Evolutionary conservation across 2,329 filamentous ascomycete species (phyloP).

Genomic region (Ophiostoma perfectum): DNA sequence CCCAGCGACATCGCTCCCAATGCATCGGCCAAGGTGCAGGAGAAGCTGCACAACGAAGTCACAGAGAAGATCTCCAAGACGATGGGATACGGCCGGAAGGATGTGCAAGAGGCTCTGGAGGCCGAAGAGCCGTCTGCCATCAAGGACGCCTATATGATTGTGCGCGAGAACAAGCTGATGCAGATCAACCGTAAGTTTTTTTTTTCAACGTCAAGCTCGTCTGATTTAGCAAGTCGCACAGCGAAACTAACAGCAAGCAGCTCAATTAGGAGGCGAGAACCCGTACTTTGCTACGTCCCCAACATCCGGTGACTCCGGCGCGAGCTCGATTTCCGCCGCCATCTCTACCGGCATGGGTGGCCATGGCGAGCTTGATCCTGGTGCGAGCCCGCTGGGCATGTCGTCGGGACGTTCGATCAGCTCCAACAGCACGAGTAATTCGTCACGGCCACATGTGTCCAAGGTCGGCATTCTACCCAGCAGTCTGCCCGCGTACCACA

Average conservation of each 20-base stretch:
- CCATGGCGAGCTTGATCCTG: slow-evolving; percentile 33
- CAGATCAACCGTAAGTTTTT: slow-evolving; percentile 74
- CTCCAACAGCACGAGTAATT: slow-evolving; percentile 44
- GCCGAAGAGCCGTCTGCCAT: slow-evolving; percentile 94
- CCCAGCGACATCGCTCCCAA: slow-evolving; percentile 74
- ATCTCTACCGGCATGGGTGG: slow-evolving; percentile 44
- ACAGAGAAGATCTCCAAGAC: slow-evolving; percentile 95
- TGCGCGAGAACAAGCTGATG: slow-evolving; percentile 97
- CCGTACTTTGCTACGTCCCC: slow-evolving; percentile 43
- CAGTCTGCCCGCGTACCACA: slow-evolving; percentile 84
- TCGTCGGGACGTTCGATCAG: slow-evolving; percentile 51
- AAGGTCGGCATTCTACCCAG: slow-evolving; percentile 90
- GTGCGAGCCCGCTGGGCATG: slow-evolving; percentile 49
- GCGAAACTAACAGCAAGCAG: neutral
- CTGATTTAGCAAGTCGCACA: neutral
- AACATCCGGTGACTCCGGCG: slow-evolving; percentile 34
- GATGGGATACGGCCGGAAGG: slow-evolving; percentile 93
- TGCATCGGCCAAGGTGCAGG: slow-evolving; percentile 71
- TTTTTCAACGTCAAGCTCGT: neutral
- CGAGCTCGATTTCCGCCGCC: slow-evolving; percentile 52
- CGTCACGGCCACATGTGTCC: slow-evolving; percentile 59
- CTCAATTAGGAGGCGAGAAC: slow-evolving; percentile 44
- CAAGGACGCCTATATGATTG: slow-evolving; percentile 98
- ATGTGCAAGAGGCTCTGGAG: slow-evolving; percentile 89
- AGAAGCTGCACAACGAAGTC: slow-evolving; percentile 86